phyloP scores from a whole-genome alignment of 495 filamentous ascomycete species.

The Penicillium cinerascens region DNA sequence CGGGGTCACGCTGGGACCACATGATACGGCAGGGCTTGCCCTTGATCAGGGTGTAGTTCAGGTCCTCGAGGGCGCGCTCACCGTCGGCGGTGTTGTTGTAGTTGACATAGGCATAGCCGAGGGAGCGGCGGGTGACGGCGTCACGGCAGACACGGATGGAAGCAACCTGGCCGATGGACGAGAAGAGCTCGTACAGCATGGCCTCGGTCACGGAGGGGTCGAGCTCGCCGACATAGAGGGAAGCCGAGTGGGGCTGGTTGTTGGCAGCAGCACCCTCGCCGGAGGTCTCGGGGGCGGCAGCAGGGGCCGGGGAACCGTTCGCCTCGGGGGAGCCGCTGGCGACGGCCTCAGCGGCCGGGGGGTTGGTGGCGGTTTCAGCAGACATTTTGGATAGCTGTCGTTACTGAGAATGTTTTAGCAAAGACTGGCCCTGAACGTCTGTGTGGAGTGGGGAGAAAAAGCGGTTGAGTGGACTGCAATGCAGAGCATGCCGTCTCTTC shows the following conservation, averaged over 20 bases:
- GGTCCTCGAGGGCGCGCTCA: conserved; percentile 96
- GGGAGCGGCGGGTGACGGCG: conserved; percentile 95
- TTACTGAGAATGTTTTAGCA: conserved; percentile 20
- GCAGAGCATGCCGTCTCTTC: conserved; percentile 16
- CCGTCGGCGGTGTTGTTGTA: conserved; percentile 97
- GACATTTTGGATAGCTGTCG: conserved; percentile 41
- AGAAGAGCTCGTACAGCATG: conserved; percentile 99
- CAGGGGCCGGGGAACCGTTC: conserved; percentile 28
- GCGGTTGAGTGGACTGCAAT: conserved; percentile 11
- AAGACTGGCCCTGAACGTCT: conserved; percentile 4
- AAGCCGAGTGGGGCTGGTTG: conserved; percentile 85
- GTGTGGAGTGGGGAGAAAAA: conserved; percentile 2
- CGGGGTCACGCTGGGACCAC: conserved; percentile 99
- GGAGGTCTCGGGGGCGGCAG: conserved; percentile 32
- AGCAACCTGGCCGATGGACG: conserved; percentile 96
- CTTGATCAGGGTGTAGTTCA: conserved; percentile 99
- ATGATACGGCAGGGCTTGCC: conserved; percentile 99
- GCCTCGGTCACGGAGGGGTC: conserved; percentile 97
- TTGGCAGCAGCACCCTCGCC: conserved; percentile 47
- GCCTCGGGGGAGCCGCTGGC: conserved; percentile 43
- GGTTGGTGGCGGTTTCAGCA: conserved; percentile 44
- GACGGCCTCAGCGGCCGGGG: conserved; percentile 36
- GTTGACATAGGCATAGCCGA: conserved; percentile 99
- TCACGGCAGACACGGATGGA: conserved; percentile 99
- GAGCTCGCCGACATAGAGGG: conserved; percentile 98